Percentiles rank a stretch among this genome's conserved stretches.
These are phyloP conservation scores for Daldinia vernicosa DNA, from an alignment of 495 filamentous ascomycete species.

Conservation along the genomic window DNA sequence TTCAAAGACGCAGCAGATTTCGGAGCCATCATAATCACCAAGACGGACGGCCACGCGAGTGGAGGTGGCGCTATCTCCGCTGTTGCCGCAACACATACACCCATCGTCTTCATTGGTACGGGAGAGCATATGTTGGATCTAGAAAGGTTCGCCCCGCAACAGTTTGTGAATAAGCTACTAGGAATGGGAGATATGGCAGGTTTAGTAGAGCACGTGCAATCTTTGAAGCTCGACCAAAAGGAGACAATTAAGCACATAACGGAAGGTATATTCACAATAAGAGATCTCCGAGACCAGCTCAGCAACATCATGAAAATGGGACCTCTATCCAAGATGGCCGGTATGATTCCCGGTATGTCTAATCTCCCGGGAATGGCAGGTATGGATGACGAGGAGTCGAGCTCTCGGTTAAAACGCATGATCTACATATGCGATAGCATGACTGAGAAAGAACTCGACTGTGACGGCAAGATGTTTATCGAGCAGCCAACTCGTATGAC, in stretches of 20 bases:
- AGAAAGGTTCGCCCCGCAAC: slow-evolving; percentile 88
- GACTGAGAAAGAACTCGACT: slow-evolving; percentile 93
- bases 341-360: slow-evolving; percentile 96
- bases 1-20: slow-evolving; percentile 99
- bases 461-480: slow-evolving; percentile 92
- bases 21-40: slow-evolving; percentile 98
- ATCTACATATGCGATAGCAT: slow-evolving; percentile 98
- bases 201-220: slow-evolving; percentile 95
- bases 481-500: slow-evolving; percentile 96
- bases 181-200: slow-evolving; percentile 98
- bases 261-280: slow-evolving; percentile 93
- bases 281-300: slow-evolving; percentile 94
- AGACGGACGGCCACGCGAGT: slow-evolving; percentile 94
- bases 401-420: slow-evolving; percentile 93
- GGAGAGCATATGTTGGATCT: slow-evolving; percentile 97
- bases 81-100: slow-evolving; percentile 94
- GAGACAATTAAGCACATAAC: slow-evolving; percentile 99
- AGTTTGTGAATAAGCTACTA: slow-evolving; percentile 89
- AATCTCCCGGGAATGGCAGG: slow-evolving; percentile 81
- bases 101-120: slow-evolving; percentile 97
- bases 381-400: slow-evolving; percentile 96
- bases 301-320: slow-evolving; percentile 99
- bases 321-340: slow-evolving; percentile 94
- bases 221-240: slow-evolving; percentile 95
- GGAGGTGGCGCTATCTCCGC: slow-evolving; percentile 98